Percentiles rank a stretch among this genome's conserved stretches.
phyloP scores from a whole-genome alignment of 495 filamentous ascomycete species.

The Podospora pseudopauciseta region DNA sequence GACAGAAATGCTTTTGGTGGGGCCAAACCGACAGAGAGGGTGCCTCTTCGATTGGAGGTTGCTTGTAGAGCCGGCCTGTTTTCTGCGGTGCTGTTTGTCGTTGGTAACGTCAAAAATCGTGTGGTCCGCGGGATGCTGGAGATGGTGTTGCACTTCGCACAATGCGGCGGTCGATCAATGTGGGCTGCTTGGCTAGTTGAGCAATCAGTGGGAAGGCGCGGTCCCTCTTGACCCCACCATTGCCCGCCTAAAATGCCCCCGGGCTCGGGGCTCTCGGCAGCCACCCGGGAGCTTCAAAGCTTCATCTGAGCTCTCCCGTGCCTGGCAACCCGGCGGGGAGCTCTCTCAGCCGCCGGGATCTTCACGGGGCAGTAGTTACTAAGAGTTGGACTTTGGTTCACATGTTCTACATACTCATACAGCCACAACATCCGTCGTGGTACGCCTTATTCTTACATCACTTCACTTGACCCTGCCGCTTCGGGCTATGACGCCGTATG shows the following conservation, averaged over 20 bases:
- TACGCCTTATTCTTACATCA: neutral
- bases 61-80: neutral
- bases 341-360: neutral
- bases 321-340: neutral
- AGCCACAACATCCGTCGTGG: neutral
- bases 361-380: neutral
- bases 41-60: neutral
- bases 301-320: neutral
- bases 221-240: conserved; percentile 8
- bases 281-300: neutral
- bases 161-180: neutral
- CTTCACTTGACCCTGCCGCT: neutral
- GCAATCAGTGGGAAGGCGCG: neutral
- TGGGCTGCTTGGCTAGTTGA: neutral
- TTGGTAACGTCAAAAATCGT: neutral
- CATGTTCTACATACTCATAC: neutral
- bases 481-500: neutral
- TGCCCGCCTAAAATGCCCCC: neutral
- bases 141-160: neutral
- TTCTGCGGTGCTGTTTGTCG: neutral
- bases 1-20: neutral
- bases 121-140: neutral
- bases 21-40: neutral
- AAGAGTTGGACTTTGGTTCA: neutral
- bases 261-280: conserved; percentile 2